Conservation (phyloP, 2,329 filamentous ascomycete genomes). For the Thielaviopsis ethacetica region DNA sequence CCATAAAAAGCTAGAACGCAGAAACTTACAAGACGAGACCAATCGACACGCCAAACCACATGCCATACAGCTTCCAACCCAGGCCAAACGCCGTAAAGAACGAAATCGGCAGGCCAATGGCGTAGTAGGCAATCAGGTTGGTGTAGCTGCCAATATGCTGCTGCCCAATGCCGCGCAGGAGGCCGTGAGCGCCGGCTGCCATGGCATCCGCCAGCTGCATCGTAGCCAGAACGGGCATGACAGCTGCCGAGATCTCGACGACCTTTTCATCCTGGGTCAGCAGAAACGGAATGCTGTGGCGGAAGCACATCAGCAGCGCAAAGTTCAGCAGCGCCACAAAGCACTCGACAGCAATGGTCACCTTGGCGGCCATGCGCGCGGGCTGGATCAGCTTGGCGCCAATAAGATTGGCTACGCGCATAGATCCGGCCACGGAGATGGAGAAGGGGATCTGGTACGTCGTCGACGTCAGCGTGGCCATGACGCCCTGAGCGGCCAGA, state of each 20-base stretch:
- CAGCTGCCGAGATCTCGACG: slow-evolving; percentile 46
- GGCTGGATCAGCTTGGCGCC: slow-evolving; percentile 70
- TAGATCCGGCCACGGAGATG: slow-evolving; percentile 73
- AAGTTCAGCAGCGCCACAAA: slow-evolving; percentile 70
- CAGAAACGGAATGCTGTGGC: slow-evolving; percentile 58
- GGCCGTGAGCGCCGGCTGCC: slow-evolving; percentile 63
- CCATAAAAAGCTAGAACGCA: background rate
- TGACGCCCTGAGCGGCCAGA: slow-evolving; percentile 75
- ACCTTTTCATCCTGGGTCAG: slow-evolving; percentile 63
- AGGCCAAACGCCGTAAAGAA: slow-evolving; percentile 64
- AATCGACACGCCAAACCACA: slow-evolving; percentile 67
- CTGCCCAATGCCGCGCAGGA: slow-evolving; percentile 72
- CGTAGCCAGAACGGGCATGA: slow-evolving; percentile 66
- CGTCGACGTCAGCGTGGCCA: slow-evolving; percentile 61
- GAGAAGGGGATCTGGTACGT: slow-evolving; percentile 90
- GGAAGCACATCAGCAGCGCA: slow-evolving; percentile 47
- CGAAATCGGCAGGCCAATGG: slow-evolving; percentile 68
- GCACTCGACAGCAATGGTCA: slow-evolving; percentile 50
- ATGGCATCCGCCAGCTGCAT: slow-evolving; percentile 85
- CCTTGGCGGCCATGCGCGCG: slow-evolving; percentile 64
- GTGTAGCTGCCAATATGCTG: slow-evolving; percentile 84
- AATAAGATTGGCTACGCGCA: slow-evolving; percentile 80
- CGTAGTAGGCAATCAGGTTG: slow-evolving; percentile 75
- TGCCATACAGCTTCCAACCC: slow-evolving; percentile 58
- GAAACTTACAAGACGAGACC: slow-evolving; percentile 45